Base-by-base conservation (phyloP, 2,329 filamentous ascomycete species). In the Mycosphaerella sp. region DNA sequence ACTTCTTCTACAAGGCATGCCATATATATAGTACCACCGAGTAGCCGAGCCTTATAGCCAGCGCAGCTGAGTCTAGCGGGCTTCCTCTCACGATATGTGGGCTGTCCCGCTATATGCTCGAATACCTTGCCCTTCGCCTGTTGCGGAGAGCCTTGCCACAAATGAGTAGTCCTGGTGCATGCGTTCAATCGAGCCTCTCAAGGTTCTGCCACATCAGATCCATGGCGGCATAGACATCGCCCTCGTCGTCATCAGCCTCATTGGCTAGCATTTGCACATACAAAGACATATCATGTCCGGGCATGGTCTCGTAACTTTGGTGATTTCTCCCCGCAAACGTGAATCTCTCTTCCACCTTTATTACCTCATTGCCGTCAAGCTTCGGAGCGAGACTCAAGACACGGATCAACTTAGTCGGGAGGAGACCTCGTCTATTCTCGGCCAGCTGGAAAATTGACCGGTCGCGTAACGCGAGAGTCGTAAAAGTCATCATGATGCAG, bases 401-500 rank as follows among this genome's bases (percentile, higher is more conserved):
- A 1, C 71, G 68, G n/a, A 73, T 70, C 1, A 66, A 59, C 55
- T 72, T 72, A 10, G 68, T 71, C 1, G 68, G 65, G 44, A 71
- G 69, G 18, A 70, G 65, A 6, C 68, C 65, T 13, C 62, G 53
- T 18, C 59, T 57, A 10, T 49, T 36, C 28, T 51, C 16, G 17
- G 47, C 18, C 34, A 43, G 25, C 13, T 48, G 41, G 40, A 51
- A 47, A 42, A 47, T 48, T 21, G 49, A 34, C 58, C 62, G 45
- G 7, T 37, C 32, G 39, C 34, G 49, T 36, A 47, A 59, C 68
- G 68, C 44, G 14, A 52, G 30, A 4, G 69, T 70, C 2, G 70
- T 71, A 52, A 70, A 75, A 2, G 72, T 75, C 21, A 66, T 68
- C 69, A 75, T 73, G 45, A 76, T 69, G 34, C 71, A 71, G 60